phyloP scores from a whole-genome alignment of 768 basidiomycete species.

The Krasilnikovozyma curviuscula region DNA sequence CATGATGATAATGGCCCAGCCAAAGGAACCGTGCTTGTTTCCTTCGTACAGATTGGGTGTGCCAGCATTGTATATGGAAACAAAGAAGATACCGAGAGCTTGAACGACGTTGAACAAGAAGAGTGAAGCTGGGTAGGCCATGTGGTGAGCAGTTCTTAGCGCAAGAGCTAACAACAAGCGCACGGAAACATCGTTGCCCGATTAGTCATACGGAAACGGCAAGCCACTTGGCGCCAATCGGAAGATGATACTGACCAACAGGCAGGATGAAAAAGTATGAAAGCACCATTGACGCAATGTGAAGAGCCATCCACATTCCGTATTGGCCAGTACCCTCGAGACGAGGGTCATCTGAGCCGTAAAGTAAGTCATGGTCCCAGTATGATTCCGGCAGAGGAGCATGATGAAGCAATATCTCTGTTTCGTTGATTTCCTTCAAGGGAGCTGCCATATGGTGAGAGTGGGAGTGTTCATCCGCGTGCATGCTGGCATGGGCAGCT shows the following conservation, averaged over 20 bases:
- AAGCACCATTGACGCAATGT: constrained; percentile 52
- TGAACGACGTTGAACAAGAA: constrained; percentile 43
- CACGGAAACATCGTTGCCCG: not conserved
- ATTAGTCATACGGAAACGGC: not conserved
- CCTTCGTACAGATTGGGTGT: constrained; percentile 56
- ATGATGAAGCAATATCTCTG: constrained; percentile 46
- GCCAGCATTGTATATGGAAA: constrained; percentile 51
- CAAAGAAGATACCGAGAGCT: constrained; percentile 45
- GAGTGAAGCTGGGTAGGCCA: constrained; percentile 41
- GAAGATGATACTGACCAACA: constrained; percentile 37
- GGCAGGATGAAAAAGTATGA: constrained; percentile 75
- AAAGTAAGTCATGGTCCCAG: constrained; percentile 45
- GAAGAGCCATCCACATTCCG: constrained; percentile 38
- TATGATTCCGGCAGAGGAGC: constrained; percentile 59
- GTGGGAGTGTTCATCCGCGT: too few relatives aligned
- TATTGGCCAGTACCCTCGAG: constrained; percentile 17
- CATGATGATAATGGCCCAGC: constrained; percentile 38
- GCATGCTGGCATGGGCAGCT: too few relatives aligned
- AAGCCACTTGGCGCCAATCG: not conserved
- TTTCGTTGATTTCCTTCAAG: constrained; percentile 43
- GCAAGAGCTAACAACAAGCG: constrained; percentile 41
- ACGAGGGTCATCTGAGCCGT: constrained; percentile 29
- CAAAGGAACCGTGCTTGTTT: constrained; percentile 42
- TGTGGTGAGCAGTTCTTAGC: constrained; percentile 55
- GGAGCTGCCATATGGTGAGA: constrained; percentile 8